A percentile compares a stretch with the other conserved stretches of the same genome.
Evolutionary conservation across 225 moss, liverwort and hornwort species (phyloP).

Genomic region (Pseudisothecium myosuroides): DNA sequence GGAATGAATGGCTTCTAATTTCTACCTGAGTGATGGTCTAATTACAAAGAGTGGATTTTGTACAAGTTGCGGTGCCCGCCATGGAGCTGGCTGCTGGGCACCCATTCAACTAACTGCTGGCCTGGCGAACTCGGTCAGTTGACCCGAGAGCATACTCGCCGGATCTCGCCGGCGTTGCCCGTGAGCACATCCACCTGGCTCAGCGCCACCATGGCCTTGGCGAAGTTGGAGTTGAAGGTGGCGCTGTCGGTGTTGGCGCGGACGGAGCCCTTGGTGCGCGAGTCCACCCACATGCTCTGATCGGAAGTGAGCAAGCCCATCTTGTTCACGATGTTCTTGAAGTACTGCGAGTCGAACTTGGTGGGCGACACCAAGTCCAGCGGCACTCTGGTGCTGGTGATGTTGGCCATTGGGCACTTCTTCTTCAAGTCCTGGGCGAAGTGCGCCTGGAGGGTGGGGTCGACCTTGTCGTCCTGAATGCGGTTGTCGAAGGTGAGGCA

Average conservation of each 20-base stretch:
- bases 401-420: neutral
- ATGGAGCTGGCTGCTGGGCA: neutral
- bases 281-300: slow-evolving; percentile 13
- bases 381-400: neutral
- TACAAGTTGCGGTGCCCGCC: neutral
- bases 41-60: neutral
- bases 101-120: neutral
- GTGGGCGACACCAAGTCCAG: neutral
- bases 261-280: neutral
- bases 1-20: neutral
- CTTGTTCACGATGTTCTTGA: neutral
- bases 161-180: neutral
- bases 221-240: neutral
- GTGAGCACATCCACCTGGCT: neutral
- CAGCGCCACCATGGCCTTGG: neutral
- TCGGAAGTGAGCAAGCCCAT: slow-evolving; percentile 14
- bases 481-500: neutral
- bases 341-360: slow-evolving; percentile 19
- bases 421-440: slow-evolving; percentile 2
- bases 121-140: neutral
- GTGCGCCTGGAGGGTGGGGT: neutral
- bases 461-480: neutral
- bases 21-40: neutral
- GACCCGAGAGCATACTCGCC: neutral
- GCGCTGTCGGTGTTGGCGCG: neutral